Base-by-base conservation (phyloP, 306 rosid genomes). In the Betula pendula region DNA sequence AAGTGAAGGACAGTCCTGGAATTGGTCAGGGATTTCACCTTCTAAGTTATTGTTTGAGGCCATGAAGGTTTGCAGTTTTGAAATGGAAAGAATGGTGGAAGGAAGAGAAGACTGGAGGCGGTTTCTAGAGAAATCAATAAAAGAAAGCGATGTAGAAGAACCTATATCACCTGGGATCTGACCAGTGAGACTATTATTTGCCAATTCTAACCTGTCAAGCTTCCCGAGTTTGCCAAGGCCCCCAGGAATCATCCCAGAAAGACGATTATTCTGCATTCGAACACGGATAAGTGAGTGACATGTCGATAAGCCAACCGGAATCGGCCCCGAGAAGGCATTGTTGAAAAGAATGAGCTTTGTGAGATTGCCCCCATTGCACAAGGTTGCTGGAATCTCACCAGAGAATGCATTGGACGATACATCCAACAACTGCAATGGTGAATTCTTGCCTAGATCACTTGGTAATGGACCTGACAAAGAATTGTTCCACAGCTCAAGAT, bases 301-400 rank as follows among this genome's bases (percentile, higher is more conserved):
- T 0, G 56, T 68, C 12, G 98, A 90, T 29, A 95, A 48, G 82
- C 84, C 84, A 40, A 62, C 78, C 2, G 97, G 99, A 80, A 95
- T 88, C 24, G 89, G 78, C 80, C 99, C 94, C 14, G 91, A 79
- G 81, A 95, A 89, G 63, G 80, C 91, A 77, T 95, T 95, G 87
- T 86, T 95, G 91, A 95, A 95, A 58, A 95, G 97, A 67, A 92
- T 95, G 43, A 95, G 99, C 89, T 95, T 95, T 77, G 97, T 92
- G 60, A 95, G 97, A 80, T 89, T 89, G 48, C 97, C 97, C 17
- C 77, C 73, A 53, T 79, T 87, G 89, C 97, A 95, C 79, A 95
- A 79, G 24, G 87, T 77, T 53, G 81, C 44, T 70, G 97, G 99
- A 92, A 95, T 89, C 52, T 85, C 85, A 31, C 99, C 97, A 22